These are phyloP conservation scores for Aspergillus sp. DNA, from an alignment of 2,329 filamentous ascomycete species.

Conservation along the genomic window DNA sequence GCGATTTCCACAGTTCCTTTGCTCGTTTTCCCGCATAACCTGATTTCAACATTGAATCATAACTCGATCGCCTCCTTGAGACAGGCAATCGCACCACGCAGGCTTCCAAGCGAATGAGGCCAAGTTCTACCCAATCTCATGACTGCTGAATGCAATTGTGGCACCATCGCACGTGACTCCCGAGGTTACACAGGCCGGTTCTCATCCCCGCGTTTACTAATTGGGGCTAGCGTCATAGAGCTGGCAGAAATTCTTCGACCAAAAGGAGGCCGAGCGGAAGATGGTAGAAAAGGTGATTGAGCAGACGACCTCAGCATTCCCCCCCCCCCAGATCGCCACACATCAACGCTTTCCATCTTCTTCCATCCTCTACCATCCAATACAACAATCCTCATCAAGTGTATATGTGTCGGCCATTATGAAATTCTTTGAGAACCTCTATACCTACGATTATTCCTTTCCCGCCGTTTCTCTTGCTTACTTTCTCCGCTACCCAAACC, in stretches of 20 bases:
- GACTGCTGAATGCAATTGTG: neutral
- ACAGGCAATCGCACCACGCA: neutral
- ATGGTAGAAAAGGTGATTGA: constrained; percentile 13
- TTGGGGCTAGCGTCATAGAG: constrained; percentile 19
- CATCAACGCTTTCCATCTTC: constrained; percentile 4
- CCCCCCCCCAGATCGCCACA: neutral
- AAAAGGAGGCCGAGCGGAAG: constrained; percentile 17
- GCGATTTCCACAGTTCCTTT: no score
- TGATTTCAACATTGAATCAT: neutral
- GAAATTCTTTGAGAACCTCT: constrained; percentile 56
- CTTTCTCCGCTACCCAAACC: constrained; percentile 68
- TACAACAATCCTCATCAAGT: neutral
- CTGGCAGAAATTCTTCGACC: constrained; percentile 21
- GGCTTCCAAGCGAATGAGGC: neutral
- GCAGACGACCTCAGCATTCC: constrained; percentile 17
- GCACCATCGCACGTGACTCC: constrained; percentile 12
- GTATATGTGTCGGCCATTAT: constrained; percentile 38
- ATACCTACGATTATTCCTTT: constrained; percentile 65
- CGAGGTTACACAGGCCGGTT: neutral
- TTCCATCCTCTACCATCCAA: constrained; percentile 1
- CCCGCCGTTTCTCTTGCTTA: constrained; percentile 66
- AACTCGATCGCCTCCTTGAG: neutral
- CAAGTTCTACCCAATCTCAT: neutral
- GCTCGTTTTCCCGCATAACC: no score
- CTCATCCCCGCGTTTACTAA: constrained; percentile 21